Evolutionary conservation across 2,329 filamentous ascomycete genomes (phyloP).

Genomic region (Lojkania enalia): DNA sequence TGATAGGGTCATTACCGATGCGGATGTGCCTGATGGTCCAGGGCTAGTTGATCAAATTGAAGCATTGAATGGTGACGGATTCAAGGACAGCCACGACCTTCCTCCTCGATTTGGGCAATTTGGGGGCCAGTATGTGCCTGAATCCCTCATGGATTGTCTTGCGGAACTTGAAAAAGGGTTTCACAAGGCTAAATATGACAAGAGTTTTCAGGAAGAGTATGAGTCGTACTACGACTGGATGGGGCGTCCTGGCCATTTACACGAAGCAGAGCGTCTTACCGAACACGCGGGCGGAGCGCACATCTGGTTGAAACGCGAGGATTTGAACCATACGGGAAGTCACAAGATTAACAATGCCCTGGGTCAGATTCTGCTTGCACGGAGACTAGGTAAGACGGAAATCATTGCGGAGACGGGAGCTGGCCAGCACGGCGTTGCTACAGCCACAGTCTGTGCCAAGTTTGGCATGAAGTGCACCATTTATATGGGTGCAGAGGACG

Average conservation of each 20-base stretch:
- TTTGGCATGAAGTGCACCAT: conserved; percentile 98
- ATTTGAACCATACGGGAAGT: conserved; percentile 94
- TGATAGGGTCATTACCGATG: conserved; percentile 67
- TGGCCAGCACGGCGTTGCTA: conserved; percentile 96
- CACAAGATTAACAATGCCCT: conserved; percentile 99
- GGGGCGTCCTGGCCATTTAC: conserved; percentile 88
- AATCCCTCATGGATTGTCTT: conserved; percentile 96
- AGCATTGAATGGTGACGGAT: conserved; percentile 66
- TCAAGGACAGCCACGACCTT: conserved; percentile 56
- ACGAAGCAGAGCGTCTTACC: conserved; percentile 85
- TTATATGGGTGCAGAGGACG: conserved; percentile 98
- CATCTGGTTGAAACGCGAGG: conserved; percentile 97
- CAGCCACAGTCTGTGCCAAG: conserved; percentile 95
- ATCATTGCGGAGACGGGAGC: conserved; percentile 98
- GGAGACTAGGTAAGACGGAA: conserved; percentile 86
- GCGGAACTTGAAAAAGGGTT: conserved; percentile 90
- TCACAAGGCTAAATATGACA: conserved; percentile 81
- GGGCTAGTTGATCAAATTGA: conserved; percentile 82
- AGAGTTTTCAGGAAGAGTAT: conserved; percentile 96
- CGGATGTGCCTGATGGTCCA: conserved; percentile 59
- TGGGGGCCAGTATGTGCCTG: conserved; percentile 95
- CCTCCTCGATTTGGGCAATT: conserved; percentile 93
- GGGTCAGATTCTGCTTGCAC: conserved; percentile 86
- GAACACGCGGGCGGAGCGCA: conserved; percentile 88
- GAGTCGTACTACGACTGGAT: conserved; percentile 96